Evolutionary conservation across 305 asterid genomes (phyloP).

Genomic region (Striga hermonthica): DNA sequence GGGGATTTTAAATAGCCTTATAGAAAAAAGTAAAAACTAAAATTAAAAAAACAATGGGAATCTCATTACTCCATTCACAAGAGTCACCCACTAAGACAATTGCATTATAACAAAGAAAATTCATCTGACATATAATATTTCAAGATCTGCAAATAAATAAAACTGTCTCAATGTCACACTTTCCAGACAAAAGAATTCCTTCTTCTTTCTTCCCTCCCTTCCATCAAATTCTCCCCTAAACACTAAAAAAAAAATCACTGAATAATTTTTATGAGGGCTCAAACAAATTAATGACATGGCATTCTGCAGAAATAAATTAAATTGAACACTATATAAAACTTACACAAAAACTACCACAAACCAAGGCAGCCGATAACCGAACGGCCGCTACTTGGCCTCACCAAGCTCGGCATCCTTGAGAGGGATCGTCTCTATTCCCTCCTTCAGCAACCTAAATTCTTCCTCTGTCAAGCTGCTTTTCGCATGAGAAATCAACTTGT

Average conservation of each 20-base stretch:
- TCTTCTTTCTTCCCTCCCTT: conserved; percentile 7
- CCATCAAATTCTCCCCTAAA: conserved; percentile 21
- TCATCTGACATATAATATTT: too few species aligned
- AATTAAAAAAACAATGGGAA: too few species aligned
- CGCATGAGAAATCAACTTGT: conserved; percentile 47
- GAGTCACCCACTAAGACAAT: too few species aligned
- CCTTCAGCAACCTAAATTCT: conserved; percentile 76
- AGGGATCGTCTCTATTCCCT: conserved; percentile 47
- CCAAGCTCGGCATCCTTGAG: conserved; percentile 55
- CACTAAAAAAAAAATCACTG: conserved; percentile 22
- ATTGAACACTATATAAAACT: conserved; percentile 27
- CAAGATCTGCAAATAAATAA: conserved; percentile 3
- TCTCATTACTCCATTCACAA: too few species aligned
- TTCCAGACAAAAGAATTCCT: neutral
- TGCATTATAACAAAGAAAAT: too few species aligned
- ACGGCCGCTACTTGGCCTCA: conserved; percentile 33
- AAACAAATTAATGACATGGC: conserved; percentile 10
- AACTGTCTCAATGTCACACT: neutral
- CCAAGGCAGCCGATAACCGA: neutral
- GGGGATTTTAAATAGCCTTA: too few species aligned
- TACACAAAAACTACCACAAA: conserved; percentile 31
- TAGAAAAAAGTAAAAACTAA: too few species aligned
- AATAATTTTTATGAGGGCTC: conserved; percentile 15
- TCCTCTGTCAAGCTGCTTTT: conserved; percentile 87
- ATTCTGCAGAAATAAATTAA: conserved; percentile 33